phyloP scores from a whole-genome alignment of 1,139 yeast genomes.

The Lodderomyces pseudojiufengensis region DNA sequence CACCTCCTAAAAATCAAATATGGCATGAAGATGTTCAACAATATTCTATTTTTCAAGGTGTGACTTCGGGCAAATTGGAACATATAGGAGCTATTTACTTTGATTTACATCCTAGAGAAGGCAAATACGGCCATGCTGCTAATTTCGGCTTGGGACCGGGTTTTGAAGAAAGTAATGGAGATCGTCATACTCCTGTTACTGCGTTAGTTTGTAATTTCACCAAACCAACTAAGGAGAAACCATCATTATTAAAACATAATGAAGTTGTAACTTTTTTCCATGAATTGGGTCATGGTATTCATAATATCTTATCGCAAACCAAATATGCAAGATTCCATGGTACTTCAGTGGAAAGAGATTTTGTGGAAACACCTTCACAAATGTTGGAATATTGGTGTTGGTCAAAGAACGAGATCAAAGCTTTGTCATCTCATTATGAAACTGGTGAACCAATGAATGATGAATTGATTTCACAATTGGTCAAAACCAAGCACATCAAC shows the following conservation, averaged over 20 bases:
- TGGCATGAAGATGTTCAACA: constrained; percentile 84
- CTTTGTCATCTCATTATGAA: constrained; percentile 63
- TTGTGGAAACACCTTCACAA: constrained; percentile 88
- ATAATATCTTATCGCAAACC: constrained; percentile 67
- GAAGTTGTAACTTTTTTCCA: constrained; percentile 87
- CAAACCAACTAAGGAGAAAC: constrained; percentile 65
- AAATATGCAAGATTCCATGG: constrained; percentile 69
- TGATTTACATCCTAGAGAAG: constrained; percentile 81
- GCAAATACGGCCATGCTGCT: constrained; percentile 87
- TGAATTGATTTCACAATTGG: constrained; percentile 55
- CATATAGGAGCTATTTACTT: constrained; percentile 78
- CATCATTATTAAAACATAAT: constrained; percentile 70
- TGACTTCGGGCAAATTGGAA: constrained; percentile 45
- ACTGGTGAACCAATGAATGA: constrained; percentile 58
- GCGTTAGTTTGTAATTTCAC: constrained; percentile 85
- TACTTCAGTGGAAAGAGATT: constrained; percentile 74
- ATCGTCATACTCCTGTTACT: constrained; percentile 62
- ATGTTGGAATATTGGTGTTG: constrained; percentile 89
- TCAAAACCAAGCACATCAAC: constrained; percentile 69
- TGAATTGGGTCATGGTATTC: constrained; percentile 88
- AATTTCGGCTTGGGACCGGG: constrained; percentile 72
- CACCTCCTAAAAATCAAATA: constrained; percentile 25
- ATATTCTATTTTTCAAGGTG: constrained; percentile 66
- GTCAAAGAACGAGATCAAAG: constrained; percentile 58
- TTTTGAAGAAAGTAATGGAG: constrained; percentile 44